These are phyloP conservation scores for Beauveria caledonica DNA, from an alignment of 2,329 filamentous ascomycete genomes.

Conservation along the genomic window DNA sequence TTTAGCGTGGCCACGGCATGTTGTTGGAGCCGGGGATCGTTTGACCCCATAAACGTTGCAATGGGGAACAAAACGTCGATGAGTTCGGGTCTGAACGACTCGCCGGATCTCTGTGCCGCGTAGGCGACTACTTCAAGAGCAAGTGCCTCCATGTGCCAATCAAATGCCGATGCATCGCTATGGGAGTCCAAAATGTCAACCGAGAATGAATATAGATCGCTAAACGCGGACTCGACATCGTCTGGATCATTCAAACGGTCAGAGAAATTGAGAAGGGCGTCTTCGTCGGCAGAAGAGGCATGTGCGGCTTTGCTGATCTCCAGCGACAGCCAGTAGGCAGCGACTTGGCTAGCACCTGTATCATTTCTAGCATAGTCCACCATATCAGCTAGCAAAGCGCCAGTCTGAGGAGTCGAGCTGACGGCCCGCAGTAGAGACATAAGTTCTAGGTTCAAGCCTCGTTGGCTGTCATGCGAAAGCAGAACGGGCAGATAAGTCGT, in stretches of 20 bases:
- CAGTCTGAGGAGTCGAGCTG: slow-evolving; percentile 49
- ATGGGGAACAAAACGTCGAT: slow-evolving; percentile 88
- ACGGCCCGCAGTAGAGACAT: slow-evolving; percentile 47
- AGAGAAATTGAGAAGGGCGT: slow-evolving; percentile 56
- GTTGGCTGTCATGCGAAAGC: slow-evolving; percentile 57
- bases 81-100: slow-evolving; percentile 71
- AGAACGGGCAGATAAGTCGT: slow-evolving; percentile 51
- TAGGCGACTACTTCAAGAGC: slow-evolving; percentile 75
- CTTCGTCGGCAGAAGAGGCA: slow-evolving; percentile 43
- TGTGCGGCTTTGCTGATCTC: slow-evolving; percentile 57
- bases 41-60: slow-evolving; percentile 77
- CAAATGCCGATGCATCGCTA: slow-evolving; percentile 38
- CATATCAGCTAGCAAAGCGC: slow-evolving; percentile 56
- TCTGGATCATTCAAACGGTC: slow-evolving; percentile 28
- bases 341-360: slow-evolving; percentile 50
- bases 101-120: slow-evolving; percentile 57
- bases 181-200: slow-evolving; percentile 51
- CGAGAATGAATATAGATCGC: slow-evolving; percentile 64
- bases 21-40: slow-evolving; percentile 56
- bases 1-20: slow-evolving; percentile 83
- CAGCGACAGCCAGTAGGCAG: slow-evolving; percentile 74
- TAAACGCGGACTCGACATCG: slow-evolving; percentile 38
- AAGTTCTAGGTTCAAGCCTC: slow-evolving; percentile 49
- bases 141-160: slow-evolving; percentile 70
- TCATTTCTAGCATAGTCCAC: slow-evolving; percentile 54